Evolutionary conservation across 2,329 filamentous ascomycete genomes (phyloP).

Genomic region (Alternaria infectoria): DNA sequence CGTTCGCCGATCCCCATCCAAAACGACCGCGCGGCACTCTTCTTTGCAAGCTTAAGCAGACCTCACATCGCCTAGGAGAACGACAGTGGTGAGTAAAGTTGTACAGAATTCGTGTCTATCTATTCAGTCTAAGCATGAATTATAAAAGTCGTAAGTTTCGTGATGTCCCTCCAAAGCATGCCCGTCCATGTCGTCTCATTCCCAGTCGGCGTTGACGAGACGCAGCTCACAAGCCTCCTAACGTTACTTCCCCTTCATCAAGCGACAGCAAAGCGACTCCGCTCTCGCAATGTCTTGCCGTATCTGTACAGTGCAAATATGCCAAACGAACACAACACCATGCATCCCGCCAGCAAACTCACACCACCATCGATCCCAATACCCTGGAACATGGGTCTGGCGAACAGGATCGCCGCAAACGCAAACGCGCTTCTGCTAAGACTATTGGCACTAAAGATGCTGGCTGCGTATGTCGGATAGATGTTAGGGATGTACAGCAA

Average conservation of each 20-base stretch:
- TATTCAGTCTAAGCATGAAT: neutral
- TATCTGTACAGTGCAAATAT: constrained; percentile 65
- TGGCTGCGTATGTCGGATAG: constrained; percentile 56
- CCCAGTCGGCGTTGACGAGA: neutral
- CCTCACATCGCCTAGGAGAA: neutral
- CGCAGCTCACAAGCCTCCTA: neutral
- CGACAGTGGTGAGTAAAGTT: neutral
- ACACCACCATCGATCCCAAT: constrained; percentile 65
- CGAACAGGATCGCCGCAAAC: constrained; percentile 64
- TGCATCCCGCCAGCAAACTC: constrained; percentile 60
- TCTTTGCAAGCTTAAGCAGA: constrained; percentile 3
- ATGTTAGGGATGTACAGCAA: constrained; percentile 70
- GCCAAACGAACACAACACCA: constrained; percentile 53
- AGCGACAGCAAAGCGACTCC: constrained; percentile 62
- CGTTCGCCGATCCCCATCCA: constrained; percentile 13
- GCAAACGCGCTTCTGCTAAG: constrained; percentile 63
- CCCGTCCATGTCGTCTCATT: neutral
- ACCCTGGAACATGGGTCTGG: constrained; percentile 63
- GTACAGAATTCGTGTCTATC: neutral
- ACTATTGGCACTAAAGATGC: constrained; percentile 67
- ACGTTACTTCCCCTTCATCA: neutral
- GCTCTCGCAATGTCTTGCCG: constrained; percentile 60
- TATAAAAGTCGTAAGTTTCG: neutral
- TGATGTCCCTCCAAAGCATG: neutral
- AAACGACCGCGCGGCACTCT: neutral